A percentile compares a stretch with the other conserved stretches of the same genome.
Conservation (phyloP, 2,329 filamentous ascomycete species). For the Cephalotrichum gorgonifer region DNA sequence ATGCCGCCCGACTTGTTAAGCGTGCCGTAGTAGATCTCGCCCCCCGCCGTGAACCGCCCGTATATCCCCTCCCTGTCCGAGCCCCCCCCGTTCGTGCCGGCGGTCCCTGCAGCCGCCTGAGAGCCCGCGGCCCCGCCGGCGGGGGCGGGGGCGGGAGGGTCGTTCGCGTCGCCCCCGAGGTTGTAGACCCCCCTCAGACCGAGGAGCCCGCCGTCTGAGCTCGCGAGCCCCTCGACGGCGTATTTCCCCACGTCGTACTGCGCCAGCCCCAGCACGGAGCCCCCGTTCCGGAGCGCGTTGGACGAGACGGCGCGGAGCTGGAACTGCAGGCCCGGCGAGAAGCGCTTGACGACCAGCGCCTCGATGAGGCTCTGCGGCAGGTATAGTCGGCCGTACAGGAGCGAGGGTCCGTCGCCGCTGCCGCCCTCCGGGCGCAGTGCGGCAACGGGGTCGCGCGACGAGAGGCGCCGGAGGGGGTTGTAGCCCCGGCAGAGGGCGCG, state of each 20-base stretch:
- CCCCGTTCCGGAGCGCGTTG: slow-evolving; percentile 60
- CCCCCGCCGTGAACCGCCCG: slow-evolving; percentile 82
- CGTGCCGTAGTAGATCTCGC: slow-evolving; percentile 89
- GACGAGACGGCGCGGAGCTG: slow-evolving; percentile 72
- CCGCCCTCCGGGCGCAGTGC: slow-evolving; percentile 12
- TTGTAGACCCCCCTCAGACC: slow-evolving; percentile 89
- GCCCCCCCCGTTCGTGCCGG: slow-evolving; percentile 3
- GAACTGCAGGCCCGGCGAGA: slow-evolving; percentile 69
- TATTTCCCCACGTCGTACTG: slow-evolving; percentile 83
- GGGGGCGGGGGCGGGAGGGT: slow-evolving; percentile 8
- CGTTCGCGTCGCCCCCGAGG: slow-evolving; percentile 62
- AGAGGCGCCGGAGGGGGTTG: slow-evolving; percentile 60
- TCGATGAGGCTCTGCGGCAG: slow-evolving; percentile 79
- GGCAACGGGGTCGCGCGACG: slow-evolving; percentile 14
- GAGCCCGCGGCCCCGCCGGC: not conserved
- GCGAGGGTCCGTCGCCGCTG: slow-evolving; percentile 31
- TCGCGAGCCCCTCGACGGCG: slow-evolving; percentile 81
- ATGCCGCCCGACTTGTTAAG: slow-evolving; percentile 90
- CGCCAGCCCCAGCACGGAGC: slow-evolving; percentile 61
- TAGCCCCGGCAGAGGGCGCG: slow-evolving; percentile 74
- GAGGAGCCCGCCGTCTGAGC: slow-evolving; percentile 81
- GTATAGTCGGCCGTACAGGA: slow-evolving; percentile 71
- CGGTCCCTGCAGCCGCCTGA: slow-evolving; percentile 6
- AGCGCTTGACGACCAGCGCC: slow-evolving; percentile 69
- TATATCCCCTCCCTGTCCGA: slow-evolving; percentile 50